Base-by-base conservation (phyloP, 2,329 filamentous ascomycete species). In the Claviceps spartinae region DNA sequence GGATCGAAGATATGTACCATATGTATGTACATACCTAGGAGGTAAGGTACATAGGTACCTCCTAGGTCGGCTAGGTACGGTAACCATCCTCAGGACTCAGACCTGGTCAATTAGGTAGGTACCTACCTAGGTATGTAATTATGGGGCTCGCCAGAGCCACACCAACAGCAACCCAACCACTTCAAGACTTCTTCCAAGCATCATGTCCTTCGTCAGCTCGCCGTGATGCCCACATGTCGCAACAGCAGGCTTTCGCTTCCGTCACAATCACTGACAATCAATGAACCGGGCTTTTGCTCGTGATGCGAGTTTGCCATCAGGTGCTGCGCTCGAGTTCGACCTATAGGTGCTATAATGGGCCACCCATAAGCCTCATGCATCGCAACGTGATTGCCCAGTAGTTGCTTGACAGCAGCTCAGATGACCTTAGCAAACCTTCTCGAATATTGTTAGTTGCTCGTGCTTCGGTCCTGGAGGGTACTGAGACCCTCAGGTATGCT, bases 401-500 rank as follows among this genome's bases (percentile, higher is more conserved):
- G 37, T 51, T 47, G 37, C 43, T 30, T 41, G 42, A 34, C 26
- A 38, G 26, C 34, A 30, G 9, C 30, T 42, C 43, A 9, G 18
- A 41, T 47, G 26, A 20, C 46, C 11, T 18, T 20, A 8, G 20
- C 42, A 13, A 16, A 11, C 7, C 30, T 20, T 8, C 20, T 26
- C 41, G 16, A 50, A 5, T 26, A 20, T 44, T 20, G 14, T 26
- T 41, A 40, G 3, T 30, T 24, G 40, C 41, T 24, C 30, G n/a
- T 16, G 8, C 13, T n/a, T 30, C n/a, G 24, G 41, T 43, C 37
- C 14, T 26, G 43, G n/a, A 41, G 38, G 36, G 34, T 40, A 38
- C 20, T 37, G 18, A 43, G 47, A 38, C 45, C 9, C 38, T 42
- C 42, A 46, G 49, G 44, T 13, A 77, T 77, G 74, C 68, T 77